Base-by-base conservation (phyloP, 2,329 filamentous ascomycete species). In the Ceratocystis ficicola region DNA sequence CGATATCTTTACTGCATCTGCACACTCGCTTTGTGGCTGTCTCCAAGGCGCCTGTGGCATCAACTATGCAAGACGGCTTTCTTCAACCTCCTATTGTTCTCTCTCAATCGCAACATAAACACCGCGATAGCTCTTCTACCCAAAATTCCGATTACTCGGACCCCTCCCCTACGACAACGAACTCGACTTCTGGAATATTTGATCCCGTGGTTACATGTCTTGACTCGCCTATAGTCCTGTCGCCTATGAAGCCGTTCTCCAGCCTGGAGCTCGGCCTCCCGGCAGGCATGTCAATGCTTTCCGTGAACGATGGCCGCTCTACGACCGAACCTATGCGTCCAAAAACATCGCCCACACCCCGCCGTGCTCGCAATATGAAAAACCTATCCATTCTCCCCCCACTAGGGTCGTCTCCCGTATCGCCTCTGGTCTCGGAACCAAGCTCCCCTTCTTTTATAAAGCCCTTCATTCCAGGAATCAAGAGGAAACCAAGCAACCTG, bases 121-220 rank as follows among this genome's bases (percentile, higher is more conserved):
- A 44, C 69, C 75, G 20, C 63, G 80, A 65, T 73, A 82, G 64
- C 79, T 70, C 73, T 77, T 68, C 78, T 78, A 69, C 88, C 90
- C 75, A 85, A 86, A 72, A 87, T 89, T 73, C 82, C 85, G 90
- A 89, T 69, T 97, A 94, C 1, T 89, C 89, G 52, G 92, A 96
- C 72, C 96, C 93, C 25, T 97, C 93, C 7, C 94, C 94, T 1
- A 97, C 93, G 6, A 96, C 92, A 2, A 96, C 91, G 5, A 96
- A 90, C 22, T 90, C 93, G 69, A 95, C 92, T 4, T 93, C 90
- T 7, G 89, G 90, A 36, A 81, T 94, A 62, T 92, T 92, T 36
- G 93, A 97, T 71, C 87, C 90, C 6, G 96, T 93, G 4, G 91
- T 94, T 2, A 90, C 92, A 25, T 96, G 93, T 1, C 93, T 93